Evolutionary conservation across 352 stramenopile genomes (phyloP), one percentile per base, ranked within the genome.

Genomic region (Pythium grandisporangium): DNA sequence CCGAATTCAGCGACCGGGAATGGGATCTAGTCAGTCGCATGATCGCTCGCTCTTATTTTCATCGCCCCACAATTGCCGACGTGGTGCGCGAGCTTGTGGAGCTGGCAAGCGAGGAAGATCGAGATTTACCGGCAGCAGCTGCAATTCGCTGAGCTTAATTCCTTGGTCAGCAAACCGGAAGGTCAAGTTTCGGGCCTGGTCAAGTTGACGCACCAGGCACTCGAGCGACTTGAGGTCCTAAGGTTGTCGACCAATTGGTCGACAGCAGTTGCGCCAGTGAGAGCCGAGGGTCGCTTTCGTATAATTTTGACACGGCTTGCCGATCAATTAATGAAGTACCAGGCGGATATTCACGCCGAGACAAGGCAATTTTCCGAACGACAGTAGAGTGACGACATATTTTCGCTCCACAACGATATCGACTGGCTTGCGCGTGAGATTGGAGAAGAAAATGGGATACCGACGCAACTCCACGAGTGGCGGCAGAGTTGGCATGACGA

Each of bases 1-100:
- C 12, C 25, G 25, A 25, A 11, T 38, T 46, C 27, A 29, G 29
- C 29, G 27, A 27, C 5, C 40, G 40, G n/a, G 40, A 14, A 27
- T 46, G 40, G 27, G 27, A 46, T n/a, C 20, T 46, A 3, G 22
- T 46, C 6, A 5, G 17, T n/a, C 26, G 27, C 5, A 46, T 46
- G 29, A 37, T n/a, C 38, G 38, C 27, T 8, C 24, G n/a, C 26
- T 10, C 14, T 13, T 24, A n/a, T 45, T 17, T n/a, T n/a, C 38
- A 45, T 17, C 38, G 38, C 23, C 38, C 38, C 14, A 16, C 12
- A 3, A 46, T 46, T 20, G 12, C 24, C 16, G 27, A 46, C 20
- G 40, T 46, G 6, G 40, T 46, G 26, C 7, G 12, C 12, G 35
- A 41, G 6, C 35, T 41, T 13, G 20, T 7, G 25, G 35, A 32